Percentiles rank a stretch among this genome's conserved stretches.
Evolutionary conservation across 2,329 filamentous ascomycete species (phyloP).

Genomic region (Ophiostoma novo-ulmi): DNA sequence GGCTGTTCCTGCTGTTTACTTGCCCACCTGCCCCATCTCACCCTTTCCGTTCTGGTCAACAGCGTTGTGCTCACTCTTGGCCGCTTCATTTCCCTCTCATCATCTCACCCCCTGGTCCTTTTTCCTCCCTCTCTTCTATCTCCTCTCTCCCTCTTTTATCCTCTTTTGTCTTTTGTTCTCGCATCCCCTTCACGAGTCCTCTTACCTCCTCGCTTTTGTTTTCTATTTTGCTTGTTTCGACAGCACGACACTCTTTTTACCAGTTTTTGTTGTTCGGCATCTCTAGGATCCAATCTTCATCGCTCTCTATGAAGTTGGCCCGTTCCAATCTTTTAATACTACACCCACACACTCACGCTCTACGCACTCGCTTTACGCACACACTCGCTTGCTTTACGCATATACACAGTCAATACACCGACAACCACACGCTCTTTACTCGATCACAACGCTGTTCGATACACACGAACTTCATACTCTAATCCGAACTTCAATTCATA

Average conservation of each 20-base stretch:
- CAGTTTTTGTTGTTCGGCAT: slow-evolving; percentile 23
- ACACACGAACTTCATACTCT: slow-evolving; percentile 53
- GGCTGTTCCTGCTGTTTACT: slow-evolving; percentile 3
- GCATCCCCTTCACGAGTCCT: not conserved
- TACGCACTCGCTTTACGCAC: not conserved
- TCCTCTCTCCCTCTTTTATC: slow-evolving; percentile 15
- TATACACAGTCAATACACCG: slow-evolving; percentile 2
- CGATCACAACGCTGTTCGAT: slow-evolving; percentile 8
- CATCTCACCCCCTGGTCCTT: slow-evolving; percentile 19
- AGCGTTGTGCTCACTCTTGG: slow-evolving; percentile 12
- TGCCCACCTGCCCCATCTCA: not conserved
- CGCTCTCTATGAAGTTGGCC: slow-evolving; percentile 40
- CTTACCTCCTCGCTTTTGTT: slow-evolving; percentile 20
- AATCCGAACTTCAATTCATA: not conserved
- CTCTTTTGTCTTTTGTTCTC: slow-evolving; percentile 13
- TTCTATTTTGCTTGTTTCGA: slow-evolving; percentile 18
- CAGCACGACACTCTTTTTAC: slow-evolving; percentile 31
- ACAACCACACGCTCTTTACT: slow-evolving; percentile 12
- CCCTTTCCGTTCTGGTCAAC: slow-evolving; percentile 16
- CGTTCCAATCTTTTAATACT: slow-evolving; percentile 44
- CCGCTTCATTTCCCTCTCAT: slow-evolving; percentile 9
- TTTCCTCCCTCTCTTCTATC: slow-evolving; percentile 12
- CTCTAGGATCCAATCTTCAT: slow-evolving; percentile 42
- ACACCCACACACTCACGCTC: slow-evolving; percentile 1
- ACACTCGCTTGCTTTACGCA: slow-evolving; percentile 1